phyloP scores from a whole-genome alignment of 176 grass and related monocot species.

The Hsuehochloa calcarea region DNA sequence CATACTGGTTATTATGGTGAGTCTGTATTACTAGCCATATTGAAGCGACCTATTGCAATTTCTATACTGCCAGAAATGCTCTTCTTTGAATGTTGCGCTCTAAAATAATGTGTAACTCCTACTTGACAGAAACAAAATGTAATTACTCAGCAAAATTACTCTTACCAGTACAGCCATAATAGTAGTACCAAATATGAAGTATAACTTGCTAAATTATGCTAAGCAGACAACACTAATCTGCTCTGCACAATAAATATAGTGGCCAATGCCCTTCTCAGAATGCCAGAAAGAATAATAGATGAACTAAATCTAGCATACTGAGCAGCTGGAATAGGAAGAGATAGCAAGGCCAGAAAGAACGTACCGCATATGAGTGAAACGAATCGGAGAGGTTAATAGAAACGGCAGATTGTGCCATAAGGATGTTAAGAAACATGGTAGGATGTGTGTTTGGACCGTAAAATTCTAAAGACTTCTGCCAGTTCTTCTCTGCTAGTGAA shows the following conservation, averaged over 20 bases:
- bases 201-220: background rate
- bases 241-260: background rate
- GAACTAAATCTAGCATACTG: conserved; percentile 13
- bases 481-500: conserved; percentile 85
- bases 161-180: background rate
- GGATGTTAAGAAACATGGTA: conserved; percentile 86
- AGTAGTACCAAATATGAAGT: background rate
- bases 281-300: background rate
- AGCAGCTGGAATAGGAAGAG: background rate
- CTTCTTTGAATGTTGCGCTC: background rate
- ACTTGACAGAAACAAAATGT: conserved; percentile 6
- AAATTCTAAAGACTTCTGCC: conserved; percentile 73
- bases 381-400: conserved; percentile 48
- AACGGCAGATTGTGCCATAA: conserved; percentile 79
- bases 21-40: background rate
- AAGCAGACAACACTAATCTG: background rate
- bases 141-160: conserved; percentile 2
- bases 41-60: background rate
- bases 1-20: background rate
- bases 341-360: conserved; percentile 29
- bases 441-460: conserved; percentile 87
- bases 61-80: background rate
- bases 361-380: conserved; percentile 68
- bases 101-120: background rate
- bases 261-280: background rate